A percentile compares a stretch with the other conserved stretches of the same genome.
These are phyloP conservation scores for Blastocystis sp. DNA, from an alignment of 352 stramenopile genomes.

Conservation along the genomic window DNA sequence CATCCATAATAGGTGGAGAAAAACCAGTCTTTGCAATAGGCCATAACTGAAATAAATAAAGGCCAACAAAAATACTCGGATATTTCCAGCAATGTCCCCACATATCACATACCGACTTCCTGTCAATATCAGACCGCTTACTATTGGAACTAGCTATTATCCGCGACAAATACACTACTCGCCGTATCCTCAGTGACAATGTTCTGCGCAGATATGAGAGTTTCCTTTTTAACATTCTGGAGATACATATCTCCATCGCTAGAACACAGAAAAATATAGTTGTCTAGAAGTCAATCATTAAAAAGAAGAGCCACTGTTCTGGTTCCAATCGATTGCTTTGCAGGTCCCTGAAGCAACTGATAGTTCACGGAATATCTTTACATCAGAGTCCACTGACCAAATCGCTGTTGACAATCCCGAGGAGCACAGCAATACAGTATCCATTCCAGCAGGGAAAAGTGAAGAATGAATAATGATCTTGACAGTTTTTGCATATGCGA, in stretches of 20 bases:
- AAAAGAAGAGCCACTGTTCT: constrained; percentile 19
- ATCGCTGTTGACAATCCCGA: neutral
- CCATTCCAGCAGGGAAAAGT: neutral
- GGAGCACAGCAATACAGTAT: neutral
- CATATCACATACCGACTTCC: constrained; percentile 22
- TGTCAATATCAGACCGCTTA: neutral
- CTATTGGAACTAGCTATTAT: neutral
- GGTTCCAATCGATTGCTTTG: constrained; percentile 32
- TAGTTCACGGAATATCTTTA: neutral
- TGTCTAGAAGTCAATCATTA: neutral
- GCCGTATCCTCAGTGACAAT: neutral
- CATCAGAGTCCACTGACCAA: neutral
- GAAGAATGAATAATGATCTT: neutral
- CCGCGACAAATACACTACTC: neutral
- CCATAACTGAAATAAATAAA: neutral
- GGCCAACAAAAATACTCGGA: neutral
- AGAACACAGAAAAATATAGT: constrained; percentile 54
- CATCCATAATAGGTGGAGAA: neutral
- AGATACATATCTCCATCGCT: constrained; percentile 35
- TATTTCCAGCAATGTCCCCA: neutral
- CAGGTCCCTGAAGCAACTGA: neutral
- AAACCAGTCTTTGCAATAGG: constrained; percentile 29
- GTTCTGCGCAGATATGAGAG: neutral
- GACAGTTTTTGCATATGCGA: neutral
- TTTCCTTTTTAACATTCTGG: constrained; percentile 28